Evolutionary conservation across 768 basidiomycete genomes (phyloP).

Genomic region (Mycena capillaripes): DNA sequence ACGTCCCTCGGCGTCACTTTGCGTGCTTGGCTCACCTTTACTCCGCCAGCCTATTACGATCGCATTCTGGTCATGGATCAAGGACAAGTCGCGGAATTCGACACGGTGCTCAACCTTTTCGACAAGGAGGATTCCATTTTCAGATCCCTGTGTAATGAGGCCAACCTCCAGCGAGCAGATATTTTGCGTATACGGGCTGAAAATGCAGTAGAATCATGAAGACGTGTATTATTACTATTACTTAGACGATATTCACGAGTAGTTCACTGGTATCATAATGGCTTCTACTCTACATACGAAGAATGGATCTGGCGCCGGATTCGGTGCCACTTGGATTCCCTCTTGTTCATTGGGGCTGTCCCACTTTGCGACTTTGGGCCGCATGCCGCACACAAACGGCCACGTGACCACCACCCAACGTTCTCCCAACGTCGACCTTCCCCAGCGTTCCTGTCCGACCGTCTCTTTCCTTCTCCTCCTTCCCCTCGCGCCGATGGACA

Average conservation of each 20-base stretch:
- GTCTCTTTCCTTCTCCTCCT: neutral
- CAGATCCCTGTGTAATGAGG: constrained; percentile 78
- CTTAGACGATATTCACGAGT: neutral
- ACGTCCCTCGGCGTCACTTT: neutral
- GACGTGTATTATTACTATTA: neutral
- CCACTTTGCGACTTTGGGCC: too few relatives aligned
- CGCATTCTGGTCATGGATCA: constrained; percentile 81
- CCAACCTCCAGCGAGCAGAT: constrained; percentile 66
- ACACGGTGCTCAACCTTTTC: constrained; percentile 77
- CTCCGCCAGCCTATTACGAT: constrained; percentile 69
- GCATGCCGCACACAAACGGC: too few relatives aligned
- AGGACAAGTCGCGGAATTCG: constrained; percentile 79
- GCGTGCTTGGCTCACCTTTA: neutral
- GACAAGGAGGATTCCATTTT: constrained; percentile 76
- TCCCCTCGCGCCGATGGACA: constrained; percentile 42
- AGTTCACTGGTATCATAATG: neutral
- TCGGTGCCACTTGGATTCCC: too few relatives aligned
- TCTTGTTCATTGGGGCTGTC: too few relatives aligned
- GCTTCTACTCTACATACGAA: constrained; percentile 1
- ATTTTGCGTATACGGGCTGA: constrained; percentile 64
- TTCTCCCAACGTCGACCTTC: neutral
- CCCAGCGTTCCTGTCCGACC: neutral
- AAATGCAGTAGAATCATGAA: neutral
- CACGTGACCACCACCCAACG: constrained; percentile 45
- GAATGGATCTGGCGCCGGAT: too few relatives aligned